These are phyloP conservation scores for Leccinum imitatum DNA, from an alignment of 768 basidiomycete genomes.

Conservation along the genomic window DNA sequence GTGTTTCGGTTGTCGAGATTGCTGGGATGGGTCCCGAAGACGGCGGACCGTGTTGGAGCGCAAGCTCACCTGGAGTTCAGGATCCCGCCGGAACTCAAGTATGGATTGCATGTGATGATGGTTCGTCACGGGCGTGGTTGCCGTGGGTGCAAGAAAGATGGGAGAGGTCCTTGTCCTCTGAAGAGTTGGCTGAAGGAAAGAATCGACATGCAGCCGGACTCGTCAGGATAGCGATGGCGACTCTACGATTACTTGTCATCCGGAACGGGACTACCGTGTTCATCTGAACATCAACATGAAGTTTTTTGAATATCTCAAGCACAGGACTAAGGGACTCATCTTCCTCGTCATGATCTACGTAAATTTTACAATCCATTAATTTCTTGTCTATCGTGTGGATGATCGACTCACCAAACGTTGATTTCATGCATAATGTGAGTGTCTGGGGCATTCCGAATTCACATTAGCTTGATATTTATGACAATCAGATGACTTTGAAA, in stretches of 20 bases:
- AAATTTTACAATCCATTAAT: not conserved
- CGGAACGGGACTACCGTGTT: constrained; percentile 20
- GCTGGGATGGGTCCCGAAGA: constrained; percentile 40
- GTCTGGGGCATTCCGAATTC: too few relatives aligned
- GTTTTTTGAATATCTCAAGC: not conserved
- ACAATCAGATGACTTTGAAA: too few relatives aligned
- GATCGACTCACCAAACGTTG: not conserved
- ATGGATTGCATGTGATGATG: constrained; percentile 59
- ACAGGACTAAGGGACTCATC: not conserved
- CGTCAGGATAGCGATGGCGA: constrained; percentile 10
- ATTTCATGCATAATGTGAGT: not conserved
- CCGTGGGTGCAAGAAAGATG: constrained; percentile 49
- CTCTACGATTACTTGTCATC: constrained; percentile 18
- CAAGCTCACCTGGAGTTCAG: constrained; percentile 60
- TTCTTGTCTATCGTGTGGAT: not conserved
- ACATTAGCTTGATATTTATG: too few relatives aligned
- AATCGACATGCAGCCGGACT: constrained; percentile 15
- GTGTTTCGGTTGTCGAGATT: constrained; percentile 54
- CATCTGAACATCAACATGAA: not conserved
- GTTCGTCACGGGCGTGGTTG: constrained; percentile 55
- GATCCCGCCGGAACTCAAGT: constrained; percentile 54
- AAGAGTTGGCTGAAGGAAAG: constrained; percentile 38
- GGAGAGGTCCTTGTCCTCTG: constrained; percentile 34
- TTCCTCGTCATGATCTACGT: constrained; percentile 8
- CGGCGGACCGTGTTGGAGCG: constrained; percentile 49